Percentiles rank a stretch among this genome's conserved stretches.
Evolutionary conservation across 208 protist genomes (phyloP).

Genomic region (Angomonas ambiguus): DNA sequence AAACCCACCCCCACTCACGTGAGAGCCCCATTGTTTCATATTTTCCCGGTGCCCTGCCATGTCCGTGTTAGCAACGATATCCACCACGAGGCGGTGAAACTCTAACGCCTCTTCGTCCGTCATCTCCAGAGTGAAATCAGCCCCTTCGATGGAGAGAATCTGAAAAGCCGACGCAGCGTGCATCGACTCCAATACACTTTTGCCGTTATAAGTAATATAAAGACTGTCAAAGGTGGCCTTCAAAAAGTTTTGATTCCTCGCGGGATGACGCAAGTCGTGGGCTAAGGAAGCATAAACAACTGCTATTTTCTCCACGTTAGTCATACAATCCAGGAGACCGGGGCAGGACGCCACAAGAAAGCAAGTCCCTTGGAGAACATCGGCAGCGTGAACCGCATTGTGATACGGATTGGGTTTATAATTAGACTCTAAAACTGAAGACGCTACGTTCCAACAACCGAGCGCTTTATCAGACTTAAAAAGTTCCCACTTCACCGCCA

Average conservation of each 20-base stretch:
- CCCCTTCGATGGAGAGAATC: conserved; percentile 34
- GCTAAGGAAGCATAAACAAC: conserved; percentile 53
- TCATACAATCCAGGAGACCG: conserved; percentile 40
- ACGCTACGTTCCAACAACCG: conserved; percentile 36
- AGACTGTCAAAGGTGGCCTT: conserved; percentile 45
- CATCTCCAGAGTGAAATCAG: conserved; percentile 55
- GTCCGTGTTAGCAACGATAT: conserved; percentile 56
- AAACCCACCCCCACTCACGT: conserved; percentile 16
- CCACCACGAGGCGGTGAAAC: conserved; percentile 57
- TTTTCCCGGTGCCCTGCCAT: conserved; percentile 42
- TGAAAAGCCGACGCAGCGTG: conserved; percentile 65
- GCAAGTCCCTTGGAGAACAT: conserved; percentile 62
- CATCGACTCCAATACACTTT: conserved; percentile 65
- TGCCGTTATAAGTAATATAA: conserved; percentile 45
- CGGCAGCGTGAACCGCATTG: conserved; percentile 68
- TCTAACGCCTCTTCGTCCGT: conserved; percentile 42
- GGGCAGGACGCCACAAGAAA: conserved; percentile 34
- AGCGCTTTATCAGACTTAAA: conserved; percentile 24
- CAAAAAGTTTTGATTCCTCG: conserved; percentile 49
- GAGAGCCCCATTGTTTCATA: conserved; percentile 28
- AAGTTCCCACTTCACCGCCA: conserved; percentile 44
- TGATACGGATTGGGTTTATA: conserved; percentile 77
- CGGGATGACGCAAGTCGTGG: conserved; percentile 80
- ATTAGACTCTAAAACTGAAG: conserved; percentile 57
- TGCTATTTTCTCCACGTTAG: conserved; percentile 53